phyloP scores from a whole-genome alignment of 2,329 filamentous ascomycete genomes.

The Malbranchea cinnamomea region DNA sequence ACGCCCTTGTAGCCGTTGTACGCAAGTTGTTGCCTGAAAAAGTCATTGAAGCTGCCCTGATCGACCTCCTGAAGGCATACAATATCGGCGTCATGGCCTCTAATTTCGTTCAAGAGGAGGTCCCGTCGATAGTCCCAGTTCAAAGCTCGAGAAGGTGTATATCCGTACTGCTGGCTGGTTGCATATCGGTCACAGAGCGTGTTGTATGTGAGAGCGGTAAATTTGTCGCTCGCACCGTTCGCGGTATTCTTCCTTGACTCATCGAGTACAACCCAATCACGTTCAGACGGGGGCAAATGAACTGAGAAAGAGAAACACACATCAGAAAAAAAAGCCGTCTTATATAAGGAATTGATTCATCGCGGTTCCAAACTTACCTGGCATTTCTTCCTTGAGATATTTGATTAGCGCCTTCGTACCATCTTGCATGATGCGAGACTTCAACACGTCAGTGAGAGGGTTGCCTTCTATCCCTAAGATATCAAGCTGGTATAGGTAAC shows the following conservation, averaged over 20 bases:
- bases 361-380: conserved; percentile 60
- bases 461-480: conserved; percentile 88
- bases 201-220: conserved; percentile 87
- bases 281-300: conserved; percentile 58
- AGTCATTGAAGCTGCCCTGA: conserved; percentile 79
- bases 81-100: conserved; percentile 68
- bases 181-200: conserved; percentile 90
- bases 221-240: conserved; percentile 46
- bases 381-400: conserved; percentile 68
- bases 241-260: conserved; percentile 26
- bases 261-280: conserved; percentile 65
- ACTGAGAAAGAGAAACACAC: conserved; percentile 34
- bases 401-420: conserved; percentile 77
- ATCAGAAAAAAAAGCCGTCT: conserved; percentile 13
- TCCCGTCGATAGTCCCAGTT: conserved; percentile 77
- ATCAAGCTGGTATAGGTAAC: conserved; percentile 76
- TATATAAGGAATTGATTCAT: too few species aligned
- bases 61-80: conserved; percentile 90
- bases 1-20: conserved; percentile 85
- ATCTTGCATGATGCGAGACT: conserved; percentile 69
- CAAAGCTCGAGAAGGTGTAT: conserved; percentile 68
- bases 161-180: conserved; percentile 72
- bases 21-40: conserved; percentile 73
- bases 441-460: conserved; percentile 59
- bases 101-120: conserved; percentile 70